phyloP scores from a whole-genome alignment of 2,329 filamentous ascomycete species.

The Dothistroma pini region DNA sequence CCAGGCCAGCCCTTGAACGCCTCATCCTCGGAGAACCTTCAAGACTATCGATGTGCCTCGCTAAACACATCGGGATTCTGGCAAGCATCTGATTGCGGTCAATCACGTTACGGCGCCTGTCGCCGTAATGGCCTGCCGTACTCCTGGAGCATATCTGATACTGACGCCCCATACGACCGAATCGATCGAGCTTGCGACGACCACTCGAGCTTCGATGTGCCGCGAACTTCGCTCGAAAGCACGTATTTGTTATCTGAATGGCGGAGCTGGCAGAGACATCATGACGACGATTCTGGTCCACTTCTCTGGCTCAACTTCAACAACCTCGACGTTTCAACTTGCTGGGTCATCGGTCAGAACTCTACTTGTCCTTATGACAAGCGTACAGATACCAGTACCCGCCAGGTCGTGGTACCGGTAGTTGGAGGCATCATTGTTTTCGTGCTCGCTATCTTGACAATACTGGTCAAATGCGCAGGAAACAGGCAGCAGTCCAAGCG shows the following conservation, averaged over 20 bases:
- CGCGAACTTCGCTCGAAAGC: conserved; percentile 62
- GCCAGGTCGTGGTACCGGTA: conserved; percentile 57
- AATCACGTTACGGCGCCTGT: conserved; percentile 54
- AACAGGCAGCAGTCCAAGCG: conserved; percentile 55
- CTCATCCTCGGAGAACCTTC: conserved; percentile 30
- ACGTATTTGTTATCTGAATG: conserved; percentile 48
- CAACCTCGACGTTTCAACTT: conserved; percentile 52
- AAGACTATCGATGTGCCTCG: conserved; percentile 52
- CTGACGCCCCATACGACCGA: conserved; percentile 39
- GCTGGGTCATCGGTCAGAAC: conserved; percentile 59
- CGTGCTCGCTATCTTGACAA: conserved; percentile 56
- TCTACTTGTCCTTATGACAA: conserved; percentile 56
- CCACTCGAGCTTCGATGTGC: conserved; percentile 51
- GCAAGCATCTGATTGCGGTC: conserved; percentile 55
- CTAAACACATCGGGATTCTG: conserved; percentile 56
- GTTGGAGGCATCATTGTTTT: conserved; percentile 62
- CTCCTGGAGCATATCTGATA: conserved; percentile 52
- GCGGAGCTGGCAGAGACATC: conserved; percentile 16
- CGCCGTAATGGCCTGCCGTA: conserved; percentile 54
- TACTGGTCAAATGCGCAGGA: conserved; percentile 62
- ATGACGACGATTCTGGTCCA: conserved; percentile 27
- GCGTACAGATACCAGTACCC: conserved; percentile 35
- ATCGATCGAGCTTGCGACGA: conserved; percentile 46
- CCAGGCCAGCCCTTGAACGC: conserved; percentile 52
- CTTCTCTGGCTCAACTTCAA: conserved; percentile 60